Evolutionary conservation across 2,329 filamentous ascomycete species (phyloP), one percentile per base, ranked within the genome.

Genomic region (Macrophomina phaseolina): DNA sequence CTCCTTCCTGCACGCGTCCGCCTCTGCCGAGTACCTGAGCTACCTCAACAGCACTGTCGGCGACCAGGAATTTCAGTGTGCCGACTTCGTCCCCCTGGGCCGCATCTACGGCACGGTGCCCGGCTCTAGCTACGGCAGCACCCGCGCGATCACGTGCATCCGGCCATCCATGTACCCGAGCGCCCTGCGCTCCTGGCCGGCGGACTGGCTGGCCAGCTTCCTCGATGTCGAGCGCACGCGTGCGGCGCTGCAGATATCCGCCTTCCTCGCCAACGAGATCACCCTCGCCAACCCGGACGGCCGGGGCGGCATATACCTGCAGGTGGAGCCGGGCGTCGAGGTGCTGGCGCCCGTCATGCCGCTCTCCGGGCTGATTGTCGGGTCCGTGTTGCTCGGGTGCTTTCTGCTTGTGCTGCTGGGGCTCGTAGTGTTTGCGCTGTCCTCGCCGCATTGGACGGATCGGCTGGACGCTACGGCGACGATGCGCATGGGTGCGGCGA

Each of bases 301-400:
- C 48, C 11, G 23, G 4, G 28, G 11, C 28, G 49, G 49, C 28
- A 16, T 32, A 12, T 4, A 1, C 1, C 5, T 52, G 28, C 1
- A 9, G 0, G 30, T 36, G 8, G 60, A 63, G 7, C 1, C 11
- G 30, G 60, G 42, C 1, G 18, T 49, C 3, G 60, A 63, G 2
- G 30, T 52, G 23, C 12, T 36, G n/a, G 60, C 60, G 45, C 60
- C 60, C 4, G 60, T 49, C 5, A 12, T 63, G 45, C 34, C 42
- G 42, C 11, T 49, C 5, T 23, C 12, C 23, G 60, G 60, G 7
- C 16, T 62, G 2, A 46, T 62, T 8, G 56, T 46, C 38, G 56
- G 56, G 36, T n/a, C 28, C 16, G 30, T 45, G 7, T 23, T 62
- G 56, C 38, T 46, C 23, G 28, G 38, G 56, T 7, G 1, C n/a